Percentiles rank a stretch among this genome's conserved stretches.
These are phyloP conservation scores for Escovopsis weberi DNA, from an alignment of 2,329 filamentous ascomycete species.

Conservation along the genomic window DNA sequence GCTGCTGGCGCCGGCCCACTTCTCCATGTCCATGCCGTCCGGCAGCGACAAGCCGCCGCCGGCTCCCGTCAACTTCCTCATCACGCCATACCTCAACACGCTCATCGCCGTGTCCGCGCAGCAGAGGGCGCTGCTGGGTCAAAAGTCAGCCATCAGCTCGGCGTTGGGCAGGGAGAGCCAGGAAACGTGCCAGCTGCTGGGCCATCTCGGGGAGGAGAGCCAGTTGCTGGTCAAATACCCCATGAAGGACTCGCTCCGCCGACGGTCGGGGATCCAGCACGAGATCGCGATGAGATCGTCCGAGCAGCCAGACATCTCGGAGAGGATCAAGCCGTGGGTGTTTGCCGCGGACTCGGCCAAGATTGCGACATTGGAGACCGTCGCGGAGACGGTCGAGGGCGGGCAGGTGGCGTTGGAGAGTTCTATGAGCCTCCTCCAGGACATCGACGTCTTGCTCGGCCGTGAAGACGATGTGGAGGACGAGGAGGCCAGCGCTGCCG, in stretches of 20 bases:
- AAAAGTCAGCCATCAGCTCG: slow-evolving; percentile 42
- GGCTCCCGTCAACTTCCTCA: slow-evolving; percentile 24
- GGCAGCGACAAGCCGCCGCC: slow-evolving; percentile 7
- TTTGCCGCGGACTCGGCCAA: slow-evolving; percentile 46
- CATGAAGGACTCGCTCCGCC: slow-evolving; percentile 20
- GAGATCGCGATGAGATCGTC: slow-evolving; percentile 22
- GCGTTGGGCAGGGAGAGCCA: slow-evolving; percentile 35
- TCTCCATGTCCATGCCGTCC: slow-evolving; percentile 3
- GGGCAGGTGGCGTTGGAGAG: slow-evolving; percentile 41
- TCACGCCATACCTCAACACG: slow-evolving; percentile 41
- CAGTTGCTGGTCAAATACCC: slow-evolving; percentile 42
- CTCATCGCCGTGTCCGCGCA: slow-evolving; percentile 37
- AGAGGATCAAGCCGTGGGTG: slow-evolving; percentile 41
- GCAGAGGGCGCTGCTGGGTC: slow-evolving; percentile 41
- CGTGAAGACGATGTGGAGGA: slow-evolving; percentile 15
- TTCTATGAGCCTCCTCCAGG: slow-evolving; percentile 33
- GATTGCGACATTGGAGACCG: slow-evolving; percentile 40
- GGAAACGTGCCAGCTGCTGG: slow-evolving; percentile 34
- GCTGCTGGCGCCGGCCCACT: slow-evolving; percentile 11
- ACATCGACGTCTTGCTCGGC: slow-evolving; percentile 35
- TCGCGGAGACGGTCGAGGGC: slow-evolving; percentile 44
- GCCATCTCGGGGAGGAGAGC: slow-evolving; percentile 45
- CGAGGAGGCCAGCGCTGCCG: slow-evolving; percentile 10
- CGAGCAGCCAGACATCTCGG: slow-evolving; percentile 25
- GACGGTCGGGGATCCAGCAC: slow-evolving; percentile 29